Evolutionary conservation across 495 filamentous ascomycete genomes (phyloP).

Genomic region (Xylaria nigripes): DNA sequence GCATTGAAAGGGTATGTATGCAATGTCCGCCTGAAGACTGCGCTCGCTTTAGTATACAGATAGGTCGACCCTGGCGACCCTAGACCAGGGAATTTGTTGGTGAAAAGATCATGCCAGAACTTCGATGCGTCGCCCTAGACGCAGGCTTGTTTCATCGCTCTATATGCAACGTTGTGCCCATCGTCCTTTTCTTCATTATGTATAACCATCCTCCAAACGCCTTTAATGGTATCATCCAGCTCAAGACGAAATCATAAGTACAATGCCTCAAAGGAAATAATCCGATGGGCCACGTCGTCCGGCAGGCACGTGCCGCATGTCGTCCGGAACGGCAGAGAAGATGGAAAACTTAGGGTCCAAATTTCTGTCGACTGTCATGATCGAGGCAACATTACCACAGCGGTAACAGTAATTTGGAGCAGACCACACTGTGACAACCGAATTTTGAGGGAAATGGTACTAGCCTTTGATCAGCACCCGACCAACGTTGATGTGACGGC

Average conservation of each 20-base stretch:
- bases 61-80: background rate
- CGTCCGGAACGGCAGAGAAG: slow-evolving; percentile 88
- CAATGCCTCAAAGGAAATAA: slow-evolving; percentile 74
- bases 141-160: slow-evolving; percentile 2
- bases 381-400: slow-evolving; percentile 92
- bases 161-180: slow-evolving; percentile 9
- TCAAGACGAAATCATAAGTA: slow-evolving; percentile 10
- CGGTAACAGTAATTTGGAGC: slow-evolving; percentile 99
- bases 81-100: background rate
- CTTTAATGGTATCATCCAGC: slow-evolving; percentile 26
- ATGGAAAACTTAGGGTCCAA: slow-evolving; percentile 85
- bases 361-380: slow-evolving; percentile 86
- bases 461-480: slow-evolving; percentile 25
- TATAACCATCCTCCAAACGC: slow-evolving; percentile 19
- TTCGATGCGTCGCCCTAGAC: slow-evolving; percentile 2
- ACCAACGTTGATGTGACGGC: background rate
- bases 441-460: slow-evolving; percentile 92
- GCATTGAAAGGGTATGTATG: background rate
- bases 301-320: slow-evolving; percentile 76
- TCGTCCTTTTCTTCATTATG: slow-evolving; percentile 1
- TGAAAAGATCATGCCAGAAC: background rate
- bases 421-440: slow-evolving; percentile 98
- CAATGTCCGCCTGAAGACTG: slow-evolving; percentile 1
- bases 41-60: slow-evolving; percentile 8
- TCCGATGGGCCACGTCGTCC: slow-evolving; percentile 76